Evolutionary conservation across 192 early-diverging fungal species (phyloP), one percentile per base, ranked within the genome.

Genomic region (Coemansia sp.): DNA sequence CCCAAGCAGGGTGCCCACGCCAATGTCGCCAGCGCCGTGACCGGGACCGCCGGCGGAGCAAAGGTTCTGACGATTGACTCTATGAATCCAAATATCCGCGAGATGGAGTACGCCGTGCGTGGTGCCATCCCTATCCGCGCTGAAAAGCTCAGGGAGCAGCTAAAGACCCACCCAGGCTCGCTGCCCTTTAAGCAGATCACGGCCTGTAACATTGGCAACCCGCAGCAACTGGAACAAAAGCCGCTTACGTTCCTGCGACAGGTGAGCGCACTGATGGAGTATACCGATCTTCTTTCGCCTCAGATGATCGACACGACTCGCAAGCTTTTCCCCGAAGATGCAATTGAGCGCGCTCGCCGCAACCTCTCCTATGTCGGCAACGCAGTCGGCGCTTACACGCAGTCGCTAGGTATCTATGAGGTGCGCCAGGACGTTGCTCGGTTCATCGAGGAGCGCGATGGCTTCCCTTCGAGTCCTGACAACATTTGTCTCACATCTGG

Each of bases 231-330:
- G 16, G 78, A 74, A 40, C 93, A 97, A 84, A 87, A 90, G 73
- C 96, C 96, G 21, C 93, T 98, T 76, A 97, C 96, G 17, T 99
- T 99, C 66, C 91, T 96, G 87, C 91, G 97, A 50, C 97, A 99
- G 84, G 95, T 97, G 19, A 86, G 91, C 40, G 90, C 95, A 21
- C 82, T 99, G 57, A 86, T 89, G 50, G 95, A 97, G 75, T 95
- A 98, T 73, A 91, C 96, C 1, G 94, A 94, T 50, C 76, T 94
- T 50, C 80, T 94, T 42, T 69, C 77, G 67, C 84, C 87, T 0
- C 86, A 88, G 59, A 82, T 90, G 62, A 77, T 91, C 42, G 68
- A 79, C 17, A 73, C 69, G 2, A 63, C 73, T 11, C 89, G 93
- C 74, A 78, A 86, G 39, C 78, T 99, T 37, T 98, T 91, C 84